A percentile compares a stretch with the other conserved stretches of the same genome.
Evolutionary conservation across 805 yeast species (phyloP).

Genomic region (Yamadazyma philogaea): DNA sequence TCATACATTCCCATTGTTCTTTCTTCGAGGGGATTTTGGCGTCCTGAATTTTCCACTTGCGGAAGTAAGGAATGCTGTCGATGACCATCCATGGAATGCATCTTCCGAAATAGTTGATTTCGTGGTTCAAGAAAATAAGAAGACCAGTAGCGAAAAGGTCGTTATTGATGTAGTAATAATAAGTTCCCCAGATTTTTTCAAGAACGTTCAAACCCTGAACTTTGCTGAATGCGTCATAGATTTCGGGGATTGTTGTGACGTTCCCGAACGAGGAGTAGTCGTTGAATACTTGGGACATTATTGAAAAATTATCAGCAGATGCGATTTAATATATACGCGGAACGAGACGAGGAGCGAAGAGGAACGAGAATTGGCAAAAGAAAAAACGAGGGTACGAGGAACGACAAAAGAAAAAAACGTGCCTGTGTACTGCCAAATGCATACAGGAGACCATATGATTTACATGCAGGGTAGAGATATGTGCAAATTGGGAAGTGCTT

Average conservation of each 20-base stretch:
- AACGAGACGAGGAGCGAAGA: not conserved
- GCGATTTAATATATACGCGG: not conserved
- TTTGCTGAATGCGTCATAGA: constrained; percentile 27
- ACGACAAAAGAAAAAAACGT: not conserved
- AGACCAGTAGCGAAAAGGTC: constrained; percentile 59
- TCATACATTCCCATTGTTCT: constrained; percentile 63
- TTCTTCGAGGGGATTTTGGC: constrained; percentile 48
- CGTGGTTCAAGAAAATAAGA: constrained; percentile 53
- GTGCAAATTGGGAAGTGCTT: too few species aligned
- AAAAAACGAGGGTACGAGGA: not conserved
- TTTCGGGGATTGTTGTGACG: constrained; percentile 28
- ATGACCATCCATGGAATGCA: constrained; percentile 58
- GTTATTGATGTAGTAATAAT: constrained; percentile 52
- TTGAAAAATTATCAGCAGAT: not conserved
- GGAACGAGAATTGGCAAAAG: not conserved
- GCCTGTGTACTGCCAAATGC: too few species aligned
- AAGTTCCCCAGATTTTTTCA: constrained; percentile 54
- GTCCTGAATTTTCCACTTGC: constrained; percentile 53
- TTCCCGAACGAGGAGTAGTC: constrained; percentile 31
- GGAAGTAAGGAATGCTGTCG: constrained; percentile 51
- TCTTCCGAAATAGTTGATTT: constrained; percentile 55
- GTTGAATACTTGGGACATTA: constrained; percentile 23
- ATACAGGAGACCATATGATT: too few species aligned
- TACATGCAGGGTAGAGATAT: too few species aligned
- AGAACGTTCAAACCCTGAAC: constrained; percentile 29